Conservation (phyloP, 2,329 filamentous ascomycete species). For the Penicillium hordei region DNA sequence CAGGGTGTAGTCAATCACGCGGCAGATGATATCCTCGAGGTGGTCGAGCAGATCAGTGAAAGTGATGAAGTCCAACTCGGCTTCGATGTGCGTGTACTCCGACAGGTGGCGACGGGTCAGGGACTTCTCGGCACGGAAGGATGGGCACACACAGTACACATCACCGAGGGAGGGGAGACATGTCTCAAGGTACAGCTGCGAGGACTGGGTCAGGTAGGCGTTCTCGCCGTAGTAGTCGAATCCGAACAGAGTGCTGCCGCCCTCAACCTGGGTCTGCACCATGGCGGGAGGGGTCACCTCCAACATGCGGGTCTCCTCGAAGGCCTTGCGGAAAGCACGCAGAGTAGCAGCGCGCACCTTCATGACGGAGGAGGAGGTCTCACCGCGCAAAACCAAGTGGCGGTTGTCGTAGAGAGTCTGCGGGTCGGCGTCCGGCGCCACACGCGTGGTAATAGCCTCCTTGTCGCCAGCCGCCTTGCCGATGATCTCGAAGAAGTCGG, state of each 20-base stretch:
- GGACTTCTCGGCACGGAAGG: slow-evolving; percentile 96
- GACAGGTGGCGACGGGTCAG: slow-evolving; percentile 90
- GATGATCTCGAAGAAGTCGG: slow-evolving; percentile 82
- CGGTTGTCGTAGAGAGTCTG: slow-evolving; percentile 77
- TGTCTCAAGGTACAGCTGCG: slow-evolving; percentile 96
- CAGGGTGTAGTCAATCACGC: slow-evolving; percentile 75
- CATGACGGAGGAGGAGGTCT: slow-evolving; percentile 80
- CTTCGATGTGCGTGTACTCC: slow-evolving; percentile 97
- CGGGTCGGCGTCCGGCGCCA: slow-evolving; percentile 66
- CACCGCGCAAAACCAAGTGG: slow-evolving; percentile 81
- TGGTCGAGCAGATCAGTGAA: slow-evolving; percentile 87
- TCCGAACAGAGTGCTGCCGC: slow-evolving; percentile 85
- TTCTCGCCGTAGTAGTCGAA: slow-evolving; percentile 87
- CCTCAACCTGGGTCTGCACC: slow-evolving; percentile 94
- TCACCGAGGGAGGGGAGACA: slow-evolving; percentile 86
- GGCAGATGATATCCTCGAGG: slow-evolving; percentile 83
- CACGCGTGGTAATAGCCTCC: slow-evolving; percentile 85
- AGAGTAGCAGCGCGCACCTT: slow-evolving; percentile 81
- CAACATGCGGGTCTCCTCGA: slow-evolving; percentile 72
- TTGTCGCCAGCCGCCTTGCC: slow-evolving; percentile 80
- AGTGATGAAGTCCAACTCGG: slow-evolving; percentile 91
- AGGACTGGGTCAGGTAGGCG: slow-evolving; percentile 94
- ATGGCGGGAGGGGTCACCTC: slow-evolving; percentile 88
- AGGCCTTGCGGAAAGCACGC: slow-evolving; percentile 75
- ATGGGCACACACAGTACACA: slow-evolving; percentile 97